These are phyloP conservation scores for Aspergillus ustus DNA, from an alignment of 2,329 filamentous ascomycete genomes.

Conservation along the genomic window DNA sequence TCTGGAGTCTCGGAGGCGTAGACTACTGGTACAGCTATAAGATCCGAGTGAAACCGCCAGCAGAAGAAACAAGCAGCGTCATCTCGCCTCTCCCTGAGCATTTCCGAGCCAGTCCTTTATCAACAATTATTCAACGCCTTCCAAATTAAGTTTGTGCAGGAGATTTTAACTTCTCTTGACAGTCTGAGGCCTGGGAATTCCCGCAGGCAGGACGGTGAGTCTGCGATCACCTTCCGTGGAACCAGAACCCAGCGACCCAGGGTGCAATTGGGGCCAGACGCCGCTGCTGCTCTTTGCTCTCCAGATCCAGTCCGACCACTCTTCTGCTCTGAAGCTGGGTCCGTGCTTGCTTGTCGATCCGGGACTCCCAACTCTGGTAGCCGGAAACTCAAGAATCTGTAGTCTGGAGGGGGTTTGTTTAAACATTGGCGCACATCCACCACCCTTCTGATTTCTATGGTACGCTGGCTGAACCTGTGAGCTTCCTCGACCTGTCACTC, in stretches of 20 bases:
- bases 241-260: slow-evolving; percentile 29
- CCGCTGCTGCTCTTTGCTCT: slow-evolving; percentile 14
- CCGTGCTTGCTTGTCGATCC: slow-evolving; percentile 32
- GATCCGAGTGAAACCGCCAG: not conserved
- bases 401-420: slow-evolving; percentile 24
- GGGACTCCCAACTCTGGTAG: slow-evolving; percentile 35
- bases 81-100: slow-evolving; percentile 21
- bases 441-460: slow-evolving; percentile 27
- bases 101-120: slow-evolving; percentile 1
- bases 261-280: slow-evolving; percentile 7
- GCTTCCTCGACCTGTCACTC: slow-evolving; percentile 29
- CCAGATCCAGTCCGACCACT: slow-evolving; percentile 21
- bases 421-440: slow-evolving; percentile 25
- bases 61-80: slow-evolving; percentile 20
- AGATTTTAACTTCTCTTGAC: slow-evolving; percentile 18
- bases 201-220: slow-evolving; percentile 21
- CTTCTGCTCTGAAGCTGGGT: slow-evolving; percentile 20
- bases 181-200: slow-evolving; percentile 35
- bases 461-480: slow-evolving; percentile 22
- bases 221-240: slow-evolving; percentile 34
- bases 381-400: slow-evolving; percentile 24
- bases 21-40: not conserved
- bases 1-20: not conserved
- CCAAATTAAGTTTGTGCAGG: not conserved
- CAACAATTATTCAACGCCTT: not conserved